Conservation (phyloP, 345 rosid genomes). For the Eutrema yunnanense region DNA sequence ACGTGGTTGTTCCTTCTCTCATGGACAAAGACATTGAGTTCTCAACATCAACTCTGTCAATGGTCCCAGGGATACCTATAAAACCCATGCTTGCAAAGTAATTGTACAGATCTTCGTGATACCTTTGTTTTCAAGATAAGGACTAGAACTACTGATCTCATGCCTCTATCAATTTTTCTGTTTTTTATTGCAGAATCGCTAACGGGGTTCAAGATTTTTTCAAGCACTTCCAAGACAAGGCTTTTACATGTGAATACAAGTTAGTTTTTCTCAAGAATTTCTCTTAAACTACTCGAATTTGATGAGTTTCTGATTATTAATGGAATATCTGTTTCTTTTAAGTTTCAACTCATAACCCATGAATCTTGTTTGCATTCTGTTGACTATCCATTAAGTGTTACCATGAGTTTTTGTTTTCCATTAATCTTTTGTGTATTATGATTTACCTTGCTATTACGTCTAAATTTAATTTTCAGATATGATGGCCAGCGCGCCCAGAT, state of each 20-base stretch:
- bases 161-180: slow-evolving; percentile 1
- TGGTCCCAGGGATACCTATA: slow-evolving; percentile 78
- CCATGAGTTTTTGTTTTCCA: neutral
- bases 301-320: neutral
- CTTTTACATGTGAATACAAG: slow-evolving; percentile 91
- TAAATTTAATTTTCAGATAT: slow-evolving; percentile 44
- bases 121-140: neutral
- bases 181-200: slow-evolving; percentile 49
- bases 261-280: slow-evolving; percentile 28
- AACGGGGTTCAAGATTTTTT: slow-evolving; percentile 61
- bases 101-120: neutral
- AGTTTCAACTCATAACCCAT: neutral
- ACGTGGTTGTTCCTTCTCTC: slow-evolving; percentile 63
- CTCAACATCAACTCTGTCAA: slow-evolving; percentile 66
- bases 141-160: slow-evolving; percentile 4
- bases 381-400: neutral
- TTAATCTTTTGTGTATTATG: neutral
- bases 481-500: slow-evolving; percentile 97
- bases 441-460: neutral
- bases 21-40: slow-evolving; percentile 60
- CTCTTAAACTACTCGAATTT: neutral
- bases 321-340: neutral
- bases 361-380: neutral
- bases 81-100: slow-evolving; percentile 98
- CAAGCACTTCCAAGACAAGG: slow-evolving; percentile 52